phyloP scores from a whole-genome alignment of 2,329 filamentous ascomycete genomes.

The Ploettnerulaceae sp. region DNA sequence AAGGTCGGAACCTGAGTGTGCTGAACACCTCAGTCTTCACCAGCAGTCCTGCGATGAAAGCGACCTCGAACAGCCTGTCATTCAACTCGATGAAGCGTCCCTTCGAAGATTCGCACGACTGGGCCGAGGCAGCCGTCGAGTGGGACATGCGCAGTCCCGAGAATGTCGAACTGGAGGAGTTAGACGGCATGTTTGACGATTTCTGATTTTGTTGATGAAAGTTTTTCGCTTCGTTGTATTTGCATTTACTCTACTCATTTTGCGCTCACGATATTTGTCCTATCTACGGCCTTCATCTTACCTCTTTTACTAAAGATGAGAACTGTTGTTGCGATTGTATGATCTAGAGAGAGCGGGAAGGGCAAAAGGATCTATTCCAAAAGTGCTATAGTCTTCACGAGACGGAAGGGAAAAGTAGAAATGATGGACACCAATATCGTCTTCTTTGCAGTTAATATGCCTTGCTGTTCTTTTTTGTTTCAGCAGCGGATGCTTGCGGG shows the following conservation, averaged over 20 bases:
- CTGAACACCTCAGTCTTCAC: conserved; percentile 36
- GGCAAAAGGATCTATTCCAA: too few relatives aligned
- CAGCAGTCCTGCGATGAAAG: conserved; percentile 52
- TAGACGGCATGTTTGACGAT: conserved; percentile 78
- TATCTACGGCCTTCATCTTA: conserved; percentile 3
- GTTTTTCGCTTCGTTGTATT: conserved; percentile 14
- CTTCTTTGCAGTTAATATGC: background rate
- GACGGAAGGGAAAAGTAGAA: conserved; percentile 3
- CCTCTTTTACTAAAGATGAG: conserved; percentile 3
- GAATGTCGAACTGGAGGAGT: conserved; percentile 85
- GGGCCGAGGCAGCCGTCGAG: conserved; percentile 46
- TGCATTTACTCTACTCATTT: conserved; percentile 11
- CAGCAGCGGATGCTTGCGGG: conserved; percentile 1
- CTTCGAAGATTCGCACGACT: conserved; percentile 35
- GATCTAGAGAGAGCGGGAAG: too few relatives aligned
- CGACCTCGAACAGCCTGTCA: conserved; percentile 28
- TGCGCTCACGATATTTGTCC: background rate
- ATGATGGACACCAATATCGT: background rate
- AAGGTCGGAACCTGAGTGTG: conserved; percentile 31
- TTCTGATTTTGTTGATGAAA: conserved; percentile 33
- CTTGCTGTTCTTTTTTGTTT: background rate
- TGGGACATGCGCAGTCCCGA: conserved; percentile 69
- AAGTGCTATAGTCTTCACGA: conserved; percentile 9
- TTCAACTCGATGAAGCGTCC: conserved; percentile 43
- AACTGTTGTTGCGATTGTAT: background rate